Evolutionary conservation across 306 rosid genomes (phyloP).

Genomic region (Cercis canadensis): DNA sequence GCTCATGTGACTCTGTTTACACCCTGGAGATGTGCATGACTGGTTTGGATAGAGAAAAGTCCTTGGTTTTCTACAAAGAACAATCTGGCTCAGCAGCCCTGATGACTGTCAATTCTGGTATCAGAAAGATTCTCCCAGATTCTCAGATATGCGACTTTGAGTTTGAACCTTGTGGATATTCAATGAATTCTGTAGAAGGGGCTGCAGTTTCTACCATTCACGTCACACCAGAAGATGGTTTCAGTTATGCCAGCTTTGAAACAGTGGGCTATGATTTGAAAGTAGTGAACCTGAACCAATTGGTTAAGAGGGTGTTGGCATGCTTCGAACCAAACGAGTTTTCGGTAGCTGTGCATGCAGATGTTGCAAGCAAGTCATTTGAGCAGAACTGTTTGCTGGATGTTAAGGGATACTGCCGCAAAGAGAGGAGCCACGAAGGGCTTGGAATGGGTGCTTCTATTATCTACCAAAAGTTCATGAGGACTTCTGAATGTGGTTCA

Average conservation of each 20-base stretch:
- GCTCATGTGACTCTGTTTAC: slow-evolving; percentile 36
- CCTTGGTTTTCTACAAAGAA: slow-evolving; percentile 60
- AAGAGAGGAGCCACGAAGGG: slow-evolving; percentile 32
- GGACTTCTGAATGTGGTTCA: slow-evolving; percentile 28
- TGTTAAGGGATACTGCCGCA: slow-evolving; percentile 38
- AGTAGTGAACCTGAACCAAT: slow-evolving; percentile 41
- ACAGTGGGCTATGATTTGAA: slow-evolving; percentile 53
- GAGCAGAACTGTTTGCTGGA: slow-evolving; percentile 7
- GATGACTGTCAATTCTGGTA: slow-evolving; percentile 63
- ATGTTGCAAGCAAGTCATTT: slow-evolving; percentile 9
- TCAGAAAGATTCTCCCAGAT: slow-evolving; percentile 61
- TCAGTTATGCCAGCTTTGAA: slow-evolving; percentile 76
- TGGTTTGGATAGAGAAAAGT: slow-evolving; percentile 56
- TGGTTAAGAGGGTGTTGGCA: slow-evolving; percentile 59
- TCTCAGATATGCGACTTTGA: slow-evolving; percentile 69
- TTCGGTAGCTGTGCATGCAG: slow-evolving; percentile 58
- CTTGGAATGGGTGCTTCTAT: slow-evolving; percentile 43
- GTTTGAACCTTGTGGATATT: slow-evolving; percentile 71
- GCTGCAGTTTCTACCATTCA: slow-evolving; percentile 68
- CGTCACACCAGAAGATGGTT: slow-evolving; percentile 75
- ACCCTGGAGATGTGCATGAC: slow-evolving; percentile 77
- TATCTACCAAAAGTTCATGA: slow-evolving; percentile 32
- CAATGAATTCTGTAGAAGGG: slow-evolving; percentile 71
- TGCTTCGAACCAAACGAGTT: slow-evolving; percentile 63
- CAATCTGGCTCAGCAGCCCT: slow-evolving; percentile 44